A percentile compares a stretch with the other conserved stretches of the same genome.
Conservation (phyloP, 192 early-diverging fungal species). For the Entrophospora sp. region DNA sequence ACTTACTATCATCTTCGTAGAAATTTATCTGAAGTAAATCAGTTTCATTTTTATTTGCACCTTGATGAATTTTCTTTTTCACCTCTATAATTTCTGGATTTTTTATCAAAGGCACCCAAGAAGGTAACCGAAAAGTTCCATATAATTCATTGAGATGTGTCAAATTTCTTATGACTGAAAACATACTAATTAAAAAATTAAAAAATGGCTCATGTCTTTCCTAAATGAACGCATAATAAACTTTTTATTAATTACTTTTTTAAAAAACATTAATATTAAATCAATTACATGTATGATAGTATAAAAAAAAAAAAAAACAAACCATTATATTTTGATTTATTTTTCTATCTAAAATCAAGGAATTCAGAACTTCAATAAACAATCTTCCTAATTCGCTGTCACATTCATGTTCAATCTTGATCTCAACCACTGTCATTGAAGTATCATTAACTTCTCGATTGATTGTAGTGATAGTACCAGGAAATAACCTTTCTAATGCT, state of each 20-base stretch:
- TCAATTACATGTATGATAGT: neutral
- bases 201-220: neutral
- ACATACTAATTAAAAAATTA: neutral
- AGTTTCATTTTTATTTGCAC: no score
- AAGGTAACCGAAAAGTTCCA: neutral
- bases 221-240: no score
- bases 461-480: neutral
- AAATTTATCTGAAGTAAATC: no score
- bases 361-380: slow-evolving; percentile 1
- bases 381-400: neutral
- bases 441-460: neutral
- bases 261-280: neutral
- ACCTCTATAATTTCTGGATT: neutral
- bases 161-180: neutral
- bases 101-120: neutral
- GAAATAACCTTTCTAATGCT: slow-evolving; percentile 6
- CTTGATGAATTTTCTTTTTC: neutral
- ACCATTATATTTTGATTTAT: neutral
- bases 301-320: neutral
- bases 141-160: neutral
- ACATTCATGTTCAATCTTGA: neutral
- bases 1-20: no score
- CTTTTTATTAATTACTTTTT: no score
- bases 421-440: neutral
- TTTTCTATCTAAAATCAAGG: neutral